These are phyloP conservation scores for Hibiscus syriacus DNA, from an alignment of 345 rosid genomes.

Conservation along the genomic window DNA sequence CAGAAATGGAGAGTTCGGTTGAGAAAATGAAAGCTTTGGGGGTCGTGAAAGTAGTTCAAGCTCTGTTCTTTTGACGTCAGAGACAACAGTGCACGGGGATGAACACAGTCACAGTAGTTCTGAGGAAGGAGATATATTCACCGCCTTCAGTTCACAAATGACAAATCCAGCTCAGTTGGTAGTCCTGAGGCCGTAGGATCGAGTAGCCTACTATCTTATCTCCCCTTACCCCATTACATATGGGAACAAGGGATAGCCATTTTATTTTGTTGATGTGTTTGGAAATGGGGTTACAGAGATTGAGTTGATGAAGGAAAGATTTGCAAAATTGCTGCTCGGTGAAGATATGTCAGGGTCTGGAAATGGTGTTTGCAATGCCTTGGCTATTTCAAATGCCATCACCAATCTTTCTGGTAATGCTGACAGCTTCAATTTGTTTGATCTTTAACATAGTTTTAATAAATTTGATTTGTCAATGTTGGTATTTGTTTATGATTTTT, in stretches of 20 bases:
- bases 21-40: too few species aligned
- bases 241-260: too few species aligned
- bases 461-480: not conserved
- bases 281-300: constrained; percentile 38
- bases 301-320: constrained; percentile 98
- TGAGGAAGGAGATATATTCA: constrained; percentile 44
- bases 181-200: too few species aligned
- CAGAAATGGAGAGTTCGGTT: too few species aligned
- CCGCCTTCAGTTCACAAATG: constrained; percentile 45
- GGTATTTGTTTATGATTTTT: not conserved
- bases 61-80: constrained; percentile 64
- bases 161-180: too few species aligned
- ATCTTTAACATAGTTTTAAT: not conserved
- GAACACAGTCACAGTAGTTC: constrained; percentile 58
- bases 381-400: constrained; percentile 91
- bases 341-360: constrained; percentile 99
- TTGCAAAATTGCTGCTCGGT: constrained; percentile 87
- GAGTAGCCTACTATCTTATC: too few species aligned
- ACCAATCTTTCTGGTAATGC: constrained; percentile 93
- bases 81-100: constrained; percentile 46
- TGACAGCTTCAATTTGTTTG: not conserved
- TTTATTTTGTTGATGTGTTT: not conserved
- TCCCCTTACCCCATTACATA: too few species aligned
- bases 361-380: constrained; percentile 86
- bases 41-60: constrained; percentile 68